These are phyloP conservation scores for Cerioporus squamosus DNA, from an alignment of 1,284 basidiomycete species.

Conservation along the genomic window DNA sequence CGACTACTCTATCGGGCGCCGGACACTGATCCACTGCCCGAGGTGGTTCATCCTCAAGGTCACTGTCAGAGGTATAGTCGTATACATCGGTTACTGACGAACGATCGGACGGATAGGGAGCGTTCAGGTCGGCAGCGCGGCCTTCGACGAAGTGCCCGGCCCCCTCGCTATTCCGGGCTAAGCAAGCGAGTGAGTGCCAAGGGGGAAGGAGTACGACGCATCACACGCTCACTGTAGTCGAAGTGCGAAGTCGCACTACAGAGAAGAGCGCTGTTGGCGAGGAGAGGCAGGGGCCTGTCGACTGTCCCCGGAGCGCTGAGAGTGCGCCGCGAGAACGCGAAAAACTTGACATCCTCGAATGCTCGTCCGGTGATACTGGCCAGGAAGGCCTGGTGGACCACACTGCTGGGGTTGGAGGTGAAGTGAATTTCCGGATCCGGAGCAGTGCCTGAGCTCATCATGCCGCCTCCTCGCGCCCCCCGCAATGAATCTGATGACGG, in stretches of 20 bases:
- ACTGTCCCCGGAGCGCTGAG: neutral
- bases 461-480: too few species aligned
- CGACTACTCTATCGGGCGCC: too few species aligned
- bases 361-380: constrained; percentile 4
- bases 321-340: constrained; percentile 13
- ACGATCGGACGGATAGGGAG: constrained; percentile 9
- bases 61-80: constrained; percentile 30
- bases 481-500: too few species aligned
- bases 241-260: constrained; percentile 17
- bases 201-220: constrained; percentile 9
- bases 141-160: constrained; percentile 18
- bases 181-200: too few species aligned
- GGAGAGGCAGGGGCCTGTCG: constrained; percentile 7
- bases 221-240: constrained; percentile 8
- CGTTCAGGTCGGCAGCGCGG: constrained; percentile 13
- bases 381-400: neutral
- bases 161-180: too few species aligned
- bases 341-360: constrained; percentile 23
- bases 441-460: too few species aligned
- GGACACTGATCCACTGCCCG: too few species aligned
- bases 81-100: constrained; percentile 8
- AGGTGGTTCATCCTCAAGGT: constrained; percentile 19
- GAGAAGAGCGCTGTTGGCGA: constrained; percentile 12
- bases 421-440: too few species aligned
- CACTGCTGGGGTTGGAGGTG: too few species aligned